Conservation (phyloP, 2,329 filamentous ascomycete species). For the Sporothrix schenckii region DNA sequence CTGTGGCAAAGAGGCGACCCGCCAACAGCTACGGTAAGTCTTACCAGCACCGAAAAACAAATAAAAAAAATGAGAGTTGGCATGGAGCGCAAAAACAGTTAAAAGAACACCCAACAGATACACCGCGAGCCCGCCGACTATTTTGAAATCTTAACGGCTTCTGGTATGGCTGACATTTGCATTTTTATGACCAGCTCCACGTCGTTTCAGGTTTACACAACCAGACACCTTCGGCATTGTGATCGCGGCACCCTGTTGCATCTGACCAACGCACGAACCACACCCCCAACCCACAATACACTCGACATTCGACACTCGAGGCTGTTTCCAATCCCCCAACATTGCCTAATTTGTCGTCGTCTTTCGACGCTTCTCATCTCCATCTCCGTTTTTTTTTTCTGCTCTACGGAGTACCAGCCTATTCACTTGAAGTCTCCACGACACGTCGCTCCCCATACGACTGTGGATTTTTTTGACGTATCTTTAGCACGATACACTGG, state of each 20-base stretch:
- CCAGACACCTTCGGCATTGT: slow-evolving; percentile 34
- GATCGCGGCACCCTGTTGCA: slow-evolving; percentile 28
- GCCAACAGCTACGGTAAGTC: neutral
- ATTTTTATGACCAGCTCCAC: slow-evolving; percentile 31
- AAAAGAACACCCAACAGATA: neutral
- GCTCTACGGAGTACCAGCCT: neutral
- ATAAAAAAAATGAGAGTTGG: neutral
- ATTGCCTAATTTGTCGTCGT: slow-evolving; percentile 9
- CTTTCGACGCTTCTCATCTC: slow-evolving; percentile 15
- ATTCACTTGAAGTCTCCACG: neutral
- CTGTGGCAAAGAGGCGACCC: neutral
- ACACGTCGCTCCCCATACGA: neutral
- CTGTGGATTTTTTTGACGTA: slow-evolving; percentile 9
- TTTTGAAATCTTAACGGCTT: slow-evolving; percentile 33
- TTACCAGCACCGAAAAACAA: neutral
- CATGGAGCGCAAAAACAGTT: neutral
- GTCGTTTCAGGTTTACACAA: slow-evolving; percentile 36
- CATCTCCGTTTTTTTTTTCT: neutral
- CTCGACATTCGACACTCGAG: slow-evolving; percentile 17
- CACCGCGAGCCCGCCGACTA: neutral
- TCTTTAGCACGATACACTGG: neutral
- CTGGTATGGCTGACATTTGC: slow-evolving; percentile 33
- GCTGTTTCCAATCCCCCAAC: slow-evolving; percentile 27
- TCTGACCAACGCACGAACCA: slow-evolving; percentile 1
- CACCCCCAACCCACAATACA: slow-evolving; percentile 22